Evolutionary conservation across 768 basidiomycete genomes (phyloP).

Genomic region (Termitomyces sp.): DNA sequence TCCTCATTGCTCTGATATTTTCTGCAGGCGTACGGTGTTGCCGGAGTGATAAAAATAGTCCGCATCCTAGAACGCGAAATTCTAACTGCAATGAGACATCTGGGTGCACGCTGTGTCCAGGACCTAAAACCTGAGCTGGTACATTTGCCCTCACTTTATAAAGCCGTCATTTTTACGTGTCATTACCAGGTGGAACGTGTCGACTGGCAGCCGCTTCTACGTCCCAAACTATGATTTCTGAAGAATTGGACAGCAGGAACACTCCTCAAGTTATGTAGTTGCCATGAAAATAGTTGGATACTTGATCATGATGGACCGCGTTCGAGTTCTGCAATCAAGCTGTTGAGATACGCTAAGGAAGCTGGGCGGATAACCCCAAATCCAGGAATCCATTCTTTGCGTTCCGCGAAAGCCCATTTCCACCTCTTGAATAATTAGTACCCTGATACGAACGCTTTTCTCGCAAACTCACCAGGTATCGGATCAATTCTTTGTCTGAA

Average conservation of each 20-base stretch:
- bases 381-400: slow-evolving; percentile 44
- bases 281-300: not conserved
- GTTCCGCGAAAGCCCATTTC: slow-evolving; percentile 63
- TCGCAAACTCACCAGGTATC: slow-evolving; percentile 51
- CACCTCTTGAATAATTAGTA: slow-evolving; percentile 41
- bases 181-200: slow-evolving; percentile 51
- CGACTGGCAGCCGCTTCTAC: slow-evolving; percentile 52
- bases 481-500: slow-evolving; percentile 62
- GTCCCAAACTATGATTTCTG: slow-evolving; percentile 26
- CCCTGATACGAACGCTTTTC: not conserved
- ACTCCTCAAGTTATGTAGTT: not conserved
- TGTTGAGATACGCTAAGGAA: slow-evolving; percentile 30
- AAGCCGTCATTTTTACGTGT: not conserved
- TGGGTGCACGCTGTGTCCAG: slow-evolving; percentile 61
- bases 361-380: slow-evolving; percentile 34
- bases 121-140: slow-evolving; percentile 78
- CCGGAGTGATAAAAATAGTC: slow-evolving; percentile 61
- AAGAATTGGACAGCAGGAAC: not conserved
- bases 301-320: not conserved
- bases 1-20: not conserved
- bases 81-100: slow-evolving; percentile 63
- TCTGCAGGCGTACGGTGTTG: slow-evolving; percentile 66
- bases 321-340: slow-evolving; percentile 33
- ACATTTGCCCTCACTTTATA: slow-evolving; percentile 13
- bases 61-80: slow-evolving; percentile 77